phyloP scores from a whole-genome alignment of 306 rosid species.

The Acacia crassicarpa region DNA sequence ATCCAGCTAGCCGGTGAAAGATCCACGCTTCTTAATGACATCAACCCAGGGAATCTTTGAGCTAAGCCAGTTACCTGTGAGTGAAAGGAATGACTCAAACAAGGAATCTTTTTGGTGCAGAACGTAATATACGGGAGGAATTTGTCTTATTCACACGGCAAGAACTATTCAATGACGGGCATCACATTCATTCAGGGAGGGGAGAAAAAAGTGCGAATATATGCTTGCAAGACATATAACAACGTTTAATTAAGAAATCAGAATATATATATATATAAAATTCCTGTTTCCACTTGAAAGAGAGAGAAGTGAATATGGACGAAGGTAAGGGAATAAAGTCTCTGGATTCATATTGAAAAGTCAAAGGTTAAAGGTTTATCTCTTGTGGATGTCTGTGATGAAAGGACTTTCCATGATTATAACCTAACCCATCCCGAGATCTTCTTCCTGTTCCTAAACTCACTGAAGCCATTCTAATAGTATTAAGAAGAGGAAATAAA shows the following conservation, averaged over 20 bases:
- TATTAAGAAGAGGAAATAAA: slow-evolving; percentile 12
- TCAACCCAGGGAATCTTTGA: slow-evolving; percentile 83
- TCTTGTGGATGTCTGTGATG: slow-evolving; percentile 34
- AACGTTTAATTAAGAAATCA: slow-evolving; percentile 1
- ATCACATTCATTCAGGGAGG: slow-evolving; percentile 1
- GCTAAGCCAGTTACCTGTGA: slow-evolving; percentile 74
- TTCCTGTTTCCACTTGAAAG: slow-evolving; percentile 25
- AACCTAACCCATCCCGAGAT: neutral
- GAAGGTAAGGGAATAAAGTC: slow-evolving; percentile 21
- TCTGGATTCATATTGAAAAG: slow-evolving; percentile 30
- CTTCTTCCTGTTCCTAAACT: slow-evolving; percentile 12
- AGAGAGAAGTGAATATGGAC: slow-evolving; percentile 17
- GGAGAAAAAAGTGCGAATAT: slow-evolving; percentile 35
- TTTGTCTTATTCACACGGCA: neutral
- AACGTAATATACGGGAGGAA: slow-evolving; percentile 17
- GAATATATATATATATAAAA: slow-evolving; percentile 14
- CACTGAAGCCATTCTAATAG: neutral
- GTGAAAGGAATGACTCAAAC: slow-evolving; percentile 9
- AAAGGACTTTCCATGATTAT: slow-evolving; percentile 16
- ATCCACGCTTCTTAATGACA: slow-evolving; percentile 92
- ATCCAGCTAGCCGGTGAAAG: slow-evolving; percentile 99
- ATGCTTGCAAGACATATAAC: slow-evolving; percentile 32
- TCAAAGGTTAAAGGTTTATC: slow-evolving; percentile 35
- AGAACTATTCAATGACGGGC: slow-evolving; percentile 1
- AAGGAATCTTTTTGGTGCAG: slow-evolving; percentile 25